phyloP scores from a whole-genome alignment of 176 grass and related monocot genomes.

The Eragrostis nindensis region DNA sequence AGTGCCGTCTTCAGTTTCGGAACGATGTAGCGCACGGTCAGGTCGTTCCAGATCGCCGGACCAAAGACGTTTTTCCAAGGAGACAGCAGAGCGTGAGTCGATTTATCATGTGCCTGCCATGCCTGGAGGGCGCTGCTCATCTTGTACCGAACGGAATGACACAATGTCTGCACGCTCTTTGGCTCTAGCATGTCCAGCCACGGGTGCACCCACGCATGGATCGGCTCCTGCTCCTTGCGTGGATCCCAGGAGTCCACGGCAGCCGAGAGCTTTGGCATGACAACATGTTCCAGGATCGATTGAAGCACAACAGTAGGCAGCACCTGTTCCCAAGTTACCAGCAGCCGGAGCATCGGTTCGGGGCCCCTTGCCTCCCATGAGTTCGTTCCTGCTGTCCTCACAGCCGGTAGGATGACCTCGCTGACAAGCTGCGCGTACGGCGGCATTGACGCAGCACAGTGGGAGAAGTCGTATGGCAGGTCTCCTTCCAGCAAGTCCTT shows the following conservation, averaged over 20 bases:
- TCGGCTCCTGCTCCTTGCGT: conserved; percentile 44
- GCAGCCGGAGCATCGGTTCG: conserved; percentile 71
- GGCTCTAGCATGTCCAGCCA: conserved; percentile 68
- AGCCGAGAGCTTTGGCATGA: conserved; percentile 71
- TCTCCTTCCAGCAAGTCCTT: conserved; percentile 68
- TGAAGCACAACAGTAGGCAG: conserved; percentile 52
- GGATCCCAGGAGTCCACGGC: conserved; percentile 77
- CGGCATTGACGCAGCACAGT: conserved; percentile 33
- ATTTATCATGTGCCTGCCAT: conserved; percentile 67
- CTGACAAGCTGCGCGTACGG: conserved; percentile 64
- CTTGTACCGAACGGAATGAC: conserved; percentile 62
- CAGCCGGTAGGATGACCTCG: conserved; percentile 61
- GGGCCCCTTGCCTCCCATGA: conserved; percentile 77
- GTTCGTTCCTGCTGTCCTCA: conserved; percentile 59
- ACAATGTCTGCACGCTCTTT: conserved; percentile 50
- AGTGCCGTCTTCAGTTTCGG: conserved; percentile 67
- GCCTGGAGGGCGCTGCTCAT: conserved; percentile 59
- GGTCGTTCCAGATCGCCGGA: conserved; percentile 58
- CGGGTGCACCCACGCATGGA: conserved; percentile 71
- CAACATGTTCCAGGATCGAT: conserved; percentile 64
- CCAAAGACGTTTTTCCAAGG: conserved; percentile 78
- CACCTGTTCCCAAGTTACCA: conserved; percentile 48
- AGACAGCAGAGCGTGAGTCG: conserved; percentile 57
- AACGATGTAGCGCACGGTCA: conserved; percentile 52
- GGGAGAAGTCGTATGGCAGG: conserved; percentile 62